Percentiles rank a stretch among this genome's conserved stretches.
phyloP scores from a whole-genome alignment of 2,329 filamentous ascomycete species.

The Albifimbria verrucaria region DNA sequence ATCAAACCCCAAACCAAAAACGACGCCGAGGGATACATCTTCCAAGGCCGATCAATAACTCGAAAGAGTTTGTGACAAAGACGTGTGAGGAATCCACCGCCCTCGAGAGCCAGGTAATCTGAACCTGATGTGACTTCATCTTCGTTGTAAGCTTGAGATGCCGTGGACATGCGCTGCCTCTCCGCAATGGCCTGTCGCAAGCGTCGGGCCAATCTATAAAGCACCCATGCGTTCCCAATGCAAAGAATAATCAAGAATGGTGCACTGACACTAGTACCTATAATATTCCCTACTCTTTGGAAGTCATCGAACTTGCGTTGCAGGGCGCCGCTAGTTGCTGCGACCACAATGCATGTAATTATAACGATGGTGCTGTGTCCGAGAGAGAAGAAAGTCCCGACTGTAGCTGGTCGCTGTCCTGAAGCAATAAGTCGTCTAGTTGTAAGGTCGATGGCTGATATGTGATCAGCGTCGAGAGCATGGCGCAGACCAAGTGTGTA shows the following conservation, averaged over 20 bases:
- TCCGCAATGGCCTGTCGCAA: constrained; percentile 58
- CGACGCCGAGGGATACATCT: constrained; percentile 91
- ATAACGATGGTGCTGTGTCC: constrained; percentile 93
- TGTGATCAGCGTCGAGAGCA: constrained; percentile 91
- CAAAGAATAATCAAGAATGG: constrained; percentile 80
- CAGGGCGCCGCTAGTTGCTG: constrained; percentile 82
- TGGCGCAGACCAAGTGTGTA: constrained; percentile 89
- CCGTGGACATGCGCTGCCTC: constrained; percentile 10
- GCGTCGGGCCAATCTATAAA: constrained; percentile 71
- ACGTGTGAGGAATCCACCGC: constrained; percentile 69
- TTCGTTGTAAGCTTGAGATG: constrained; percentile 18
- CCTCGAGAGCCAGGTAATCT: constrained; percentile 66
- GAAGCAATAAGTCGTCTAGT: constrained; percentile 83
- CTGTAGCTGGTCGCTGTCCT: constrained; percentile 84
- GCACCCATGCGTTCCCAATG: constrained; percentile 79
- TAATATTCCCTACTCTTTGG: constrained; percentile 75
- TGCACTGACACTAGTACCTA: constrained; percentile 84
- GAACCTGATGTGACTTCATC: constrained; percentile 26
- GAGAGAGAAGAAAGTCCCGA: constrained; percentile 91
- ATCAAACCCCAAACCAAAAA: constrained; percentile 93
- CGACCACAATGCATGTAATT: constrained; percentile 85
- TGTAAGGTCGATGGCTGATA: constrained; percentile 86
- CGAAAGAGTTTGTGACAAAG: constrained; percentile 74
- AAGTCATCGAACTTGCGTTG: constrained; percentile 79
- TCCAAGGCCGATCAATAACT: constrained; percentile 76